Conservation (phyloP, 345 rosid genomes). For the Citrus glauca region DNA sequence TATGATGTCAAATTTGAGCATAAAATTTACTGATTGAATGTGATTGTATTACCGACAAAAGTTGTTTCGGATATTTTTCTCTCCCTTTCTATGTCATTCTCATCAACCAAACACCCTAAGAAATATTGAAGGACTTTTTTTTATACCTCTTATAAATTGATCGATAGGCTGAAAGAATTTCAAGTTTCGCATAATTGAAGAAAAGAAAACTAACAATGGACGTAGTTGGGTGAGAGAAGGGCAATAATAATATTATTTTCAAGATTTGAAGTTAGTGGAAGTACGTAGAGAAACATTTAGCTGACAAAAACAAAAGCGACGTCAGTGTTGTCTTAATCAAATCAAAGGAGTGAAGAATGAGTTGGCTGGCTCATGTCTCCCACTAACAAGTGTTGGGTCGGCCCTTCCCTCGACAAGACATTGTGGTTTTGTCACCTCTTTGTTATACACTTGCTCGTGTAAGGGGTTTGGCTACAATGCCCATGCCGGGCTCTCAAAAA, state of each 20-base stretch:
- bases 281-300: not conserved
- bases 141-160: too few relatives aligned
- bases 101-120: not conserved
- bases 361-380: slow-evolving; percentile 28
- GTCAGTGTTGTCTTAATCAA: slow-evolving; percentile 26
- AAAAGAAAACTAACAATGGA: not conserved
- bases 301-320: not conserved
- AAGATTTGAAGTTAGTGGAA: not conserved
- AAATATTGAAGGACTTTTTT: not conserved
- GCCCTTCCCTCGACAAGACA: slow-evolving; percentile 30
- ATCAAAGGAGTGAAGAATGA: not conserved
- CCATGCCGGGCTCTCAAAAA: too few relatives aligned
- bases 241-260: too few relatives aligned
- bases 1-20: too few relatives aligned
- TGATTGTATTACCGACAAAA: too few relatives aligned
- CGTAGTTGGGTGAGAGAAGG: not conserved
- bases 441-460: too few relatives aligned
- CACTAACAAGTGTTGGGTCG: slow-evolving; percentile 41
- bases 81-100: too few relatives aligned
- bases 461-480: too few relatives aligned
- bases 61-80: too few relatives aligned
- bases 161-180: not conserved
- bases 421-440: slow-evolving; percentile 25
- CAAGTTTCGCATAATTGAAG: not conserved
- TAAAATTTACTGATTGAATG: too few relatives aligned